Percentiles rank a stretch among this genome's conserved stretches.
These are phyloP conservation scores for Hypoxylon lenormandii DNA, from an alignment of 495 filamentous ascomycete genomes.

Conservation along the genomic window DNA sequence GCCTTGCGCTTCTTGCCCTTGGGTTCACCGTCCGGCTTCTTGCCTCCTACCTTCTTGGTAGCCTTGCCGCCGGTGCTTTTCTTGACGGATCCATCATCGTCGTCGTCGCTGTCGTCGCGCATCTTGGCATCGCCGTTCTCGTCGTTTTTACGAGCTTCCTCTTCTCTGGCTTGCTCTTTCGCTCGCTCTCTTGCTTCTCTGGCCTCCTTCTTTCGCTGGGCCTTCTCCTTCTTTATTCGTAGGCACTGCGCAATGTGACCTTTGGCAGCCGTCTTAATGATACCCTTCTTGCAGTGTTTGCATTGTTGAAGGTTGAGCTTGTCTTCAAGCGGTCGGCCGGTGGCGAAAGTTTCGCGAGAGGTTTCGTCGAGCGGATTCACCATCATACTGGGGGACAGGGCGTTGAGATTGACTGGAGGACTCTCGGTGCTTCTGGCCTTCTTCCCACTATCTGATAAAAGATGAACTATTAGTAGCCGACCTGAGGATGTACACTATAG, in stretches of 20 bases:
- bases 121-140: constrained; percentile 70
- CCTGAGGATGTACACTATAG: constrained; percentile 6
- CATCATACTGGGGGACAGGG: constrained; percentile 63
- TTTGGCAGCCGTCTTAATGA: constrained; percentile 69
- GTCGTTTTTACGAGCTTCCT: constrained; percentile 69
- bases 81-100: constrained; percentile 65
- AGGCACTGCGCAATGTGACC: constrained; percentile 77
- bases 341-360: constrained; percentile 76
- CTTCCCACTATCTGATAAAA: constrained; percentile 56
- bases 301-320: constrained; percentile 75
- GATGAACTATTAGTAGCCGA: constrained; percentile 7
- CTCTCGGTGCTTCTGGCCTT: constrained; percentile 56
- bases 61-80: constrained; percentile 64
- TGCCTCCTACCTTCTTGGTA: constrained; percentile 76
- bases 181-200: constrained; percentile 77
- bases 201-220: constrained; percentile 81
- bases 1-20: constrained; percentile 95
- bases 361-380: constrained; percentile 80
- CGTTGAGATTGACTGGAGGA: constrained; percentile 60
- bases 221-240: constrained; percentile 78
- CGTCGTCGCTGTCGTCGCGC: constrained; percentile 87
- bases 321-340: constrained; percentile 78
- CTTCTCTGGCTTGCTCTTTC: constrained; percentile 68
- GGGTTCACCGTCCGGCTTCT: constrained; percentile 74
- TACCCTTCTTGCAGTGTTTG: constrained; percentile 82